Conservation (phyloP, 2,329 filamentous ascomycete genomes). For the Coniella lustricola region DNA sequence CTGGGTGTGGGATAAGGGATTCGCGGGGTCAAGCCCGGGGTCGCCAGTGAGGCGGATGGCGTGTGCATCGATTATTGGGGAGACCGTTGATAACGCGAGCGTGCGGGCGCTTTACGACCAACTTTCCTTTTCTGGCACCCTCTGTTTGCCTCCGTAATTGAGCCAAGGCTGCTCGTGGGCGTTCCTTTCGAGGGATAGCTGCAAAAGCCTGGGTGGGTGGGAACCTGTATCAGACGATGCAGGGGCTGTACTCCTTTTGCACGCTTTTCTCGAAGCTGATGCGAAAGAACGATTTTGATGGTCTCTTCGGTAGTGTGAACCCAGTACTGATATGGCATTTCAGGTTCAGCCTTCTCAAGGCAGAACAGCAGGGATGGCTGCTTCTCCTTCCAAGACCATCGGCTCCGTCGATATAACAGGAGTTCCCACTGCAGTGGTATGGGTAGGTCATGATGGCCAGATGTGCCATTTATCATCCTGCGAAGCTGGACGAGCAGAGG, state of each 20-base stretch:
- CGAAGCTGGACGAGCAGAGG: not conserved
- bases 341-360: not conserved
- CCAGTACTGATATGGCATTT: not conserved
- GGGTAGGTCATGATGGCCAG: slow-evolving; percentile 1
- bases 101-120: slow-evolving; percentile 2
- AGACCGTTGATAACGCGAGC: slow-evolving; percentile 8
- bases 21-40: slow-evolving; percentile 8
- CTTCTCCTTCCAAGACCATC: not conserved
- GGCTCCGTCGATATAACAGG: not conserved
- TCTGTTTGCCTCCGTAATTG: not conserved
- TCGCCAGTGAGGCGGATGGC: slow-evolving; percentile 3
- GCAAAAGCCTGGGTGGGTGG: slow-evolving; percentile 10
- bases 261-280: not conserved
- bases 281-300: not conserved
- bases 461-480: not conserved
- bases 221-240: slow-evolving; percentile 2
- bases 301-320: not conserved
- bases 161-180: slow-evolving; percentile 7
- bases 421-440: not conserved
- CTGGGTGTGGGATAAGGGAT: slow-evolving; percentile 9
- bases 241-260: not conserved
- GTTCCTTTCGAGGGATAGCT: not conserved
- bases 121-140: not conserved
- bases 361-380: not conserved
- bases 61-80: not conserved